Base-by-base conservation (phyloP, 495 filamentous ascomycete species). In the Lasiosphaeria ovina region DNA sequence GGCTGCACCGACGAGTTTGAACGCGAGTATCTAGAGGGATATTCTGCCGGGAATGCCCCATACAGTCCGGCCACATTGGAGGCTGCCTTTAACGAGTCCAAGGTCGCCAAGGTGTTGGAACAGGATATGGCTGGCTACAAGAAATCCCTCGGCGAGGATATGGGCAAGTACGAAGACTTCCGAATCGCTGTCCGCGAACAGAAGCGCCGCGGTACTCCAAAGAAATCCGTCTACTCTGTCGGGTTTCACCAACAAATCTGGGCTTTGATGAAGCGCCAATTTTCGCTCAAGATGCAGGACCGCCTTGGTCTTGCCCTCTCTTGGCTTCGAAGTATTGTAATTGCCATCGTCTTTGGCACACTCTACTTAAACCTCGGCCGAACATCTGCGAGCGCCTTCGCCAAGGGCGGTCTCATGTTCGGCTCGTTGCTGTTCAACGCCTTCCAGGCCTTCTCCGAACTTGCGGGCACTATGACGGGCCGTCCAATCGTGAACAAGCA, bases 1-100 rank as follows among this genome's bases (percentile, higher is more conserved):
- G 88, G 88, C 12, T 90, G 86, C 66, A 94, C 92, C 1, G 89
- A 95, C 69, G 86, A 88, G 7, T 91, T 87, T 61, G 89, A 94
- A 66, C 85, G 91, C 40, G 86, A 90, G 42, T 93, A 90, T 70
- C 81, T 87, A 40, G 75, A 82, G 6, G 89, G 89, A 6, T 72
- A 81, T 52, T 83, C 82, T 42, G 72, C 76, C 0, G 72, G 74
- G 3, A 83, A 90, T 66, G 88, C 87, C 4, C 91, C 89, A 0
- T 83, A 85, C 50, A 85, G 76, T 12, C 83, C 90, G 0, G 81
- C 83, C 16, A 80, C 80, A 0, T 80, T 94, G 6, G 83, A 79
- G 14, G 76, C 82, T 14, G 89, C 90, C 0, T 95, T 91, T 68
- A 79, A 83, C 9, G 74, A 82, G 34, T 93, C 90, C 3, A 70